phyloP scores from a whole-genome alignment of 306 rosid genomes.

The Cucumis cinereus region DNA sequence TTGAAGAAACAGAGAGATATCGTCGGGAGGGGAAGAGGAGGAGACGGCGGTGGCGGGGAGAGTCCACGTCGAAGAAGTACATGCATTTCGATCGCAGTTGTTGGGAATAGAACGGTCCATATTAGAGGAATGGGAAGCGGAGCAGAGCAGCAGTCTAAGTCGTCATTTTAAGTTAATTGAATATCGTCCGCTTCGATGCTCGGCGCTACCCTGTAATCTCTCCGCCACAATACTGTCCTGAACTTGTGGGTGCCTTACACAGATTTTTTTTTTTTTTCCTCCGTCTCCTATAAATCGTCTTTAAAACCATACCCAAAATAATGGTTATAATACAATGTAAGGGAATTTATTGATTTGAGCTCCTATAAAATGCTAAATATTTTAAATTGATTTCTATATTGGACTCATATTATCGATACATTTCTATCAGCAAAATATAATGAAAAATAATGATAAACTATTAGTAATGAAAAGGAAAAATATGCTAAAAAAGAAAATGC shows the following conservation, averaged over 20 bases:
- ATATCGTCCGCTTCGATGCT: background rate
- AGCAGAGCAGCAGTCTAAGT: background rate
- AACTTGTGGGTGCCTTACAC: background rate
- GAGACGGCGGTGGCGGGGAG: constrained; percentile 7
- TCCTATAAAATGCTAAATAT: too few species aligned
- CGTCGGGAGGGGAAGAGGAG: constrained; percentile 44
- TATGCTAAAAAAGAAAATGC: too few species aligned
- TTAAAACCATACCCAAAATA: too few species aligned
- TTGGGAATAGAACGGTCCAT: constrained; percentile 1
- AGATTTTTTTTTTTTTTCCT: too few species aligned
- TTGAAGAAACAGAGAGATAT: constrained; percentile 73
- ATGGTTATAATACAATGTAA: too few species aligned
- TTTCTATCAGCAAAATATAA: too few species aligned
- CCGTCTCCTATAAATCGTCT: background rate
- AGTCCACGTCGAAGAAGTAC: background rate
- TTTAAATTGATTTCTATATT: too few species aligned
- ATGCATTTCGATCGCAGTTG: constrained; percentile 18
- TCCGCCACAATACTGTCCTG: background rate
- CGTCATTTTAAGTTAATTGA: background rate
- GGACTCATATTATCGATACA: too few species aligned
- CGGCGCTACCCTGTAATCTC: background rate
- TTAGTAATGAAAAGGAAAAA: too few species aligned
- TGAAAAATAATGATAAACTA: too few species aligned
- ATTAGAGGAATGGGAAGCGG: background rate
- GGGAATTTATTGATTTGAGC: too few species aligned